A percentile compares a stretch with the other conserved stretches of the same genome.
Evolutionary conservation across 805 yeast genomes (phyloP).

Genomic region (Wickerhamiella dianesei): DNA sequence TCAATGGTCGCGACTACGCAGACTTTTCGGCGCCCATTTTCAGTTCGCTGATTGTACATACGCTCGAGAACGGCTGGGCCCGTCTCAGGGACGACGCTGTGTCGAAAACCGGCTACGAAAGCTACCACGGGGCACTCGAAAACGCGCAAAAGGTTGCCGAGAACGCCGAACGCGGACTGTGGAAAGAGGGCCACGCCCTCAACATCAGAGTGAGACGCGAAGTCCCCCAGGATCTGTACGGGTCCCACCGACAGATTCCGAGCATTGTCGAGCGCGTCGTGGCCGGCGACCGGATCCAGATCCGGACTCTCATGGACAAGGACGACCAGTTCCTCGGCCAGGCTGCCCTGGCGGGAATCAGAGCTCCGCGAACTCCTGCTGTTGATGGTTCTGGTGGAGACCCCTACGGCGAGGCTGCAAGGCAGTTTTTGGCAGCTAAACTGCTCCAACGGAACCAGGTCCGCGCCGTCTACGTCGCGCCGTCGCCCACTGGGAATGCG

Average conservation of each 20-base stretch:
- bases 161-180: constrained; percentile 39
- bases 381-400: constrained; percentile 28
- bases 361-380: constrained; percentile 54
- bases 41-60: constrained; percentile 42
- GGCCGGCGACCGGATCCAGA: constrained; percentile 63
- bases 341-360: constrained; percentile 58
- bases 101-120: constrained; percentile 32
- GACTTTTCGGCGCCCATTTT: constrained; percentile 54
- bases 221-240: constrained; percentile 17
- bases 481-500: constrained; percentile 30
- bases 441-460: constrained; percentile 45
- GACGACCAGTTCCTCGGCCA: constrained; percentile 45
- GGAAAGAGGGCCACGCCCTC: constrained; percentile 29
- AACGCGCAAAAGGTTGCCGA: constrained; percentile 36
- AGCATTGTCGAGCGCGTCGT: constrained; percentile 64
- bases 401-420: constrained; percentile 48
- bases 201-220: constrained; percentile 14
- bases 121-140: constrained; percentile 24
- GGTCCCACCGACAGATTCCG: constrained; percentile 30
- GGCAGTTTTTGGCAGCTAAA: constrained; percentile 46
- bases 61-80: constrained; percentile 46
- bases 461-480: constrained; percentile 45
- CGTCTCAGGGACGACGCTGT: constrained; percentile 43
- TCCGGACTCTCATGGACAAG: constrained; percentile 38
- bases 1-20: constrained; percentile 48